Evolutionary conservation across 75 land plant genomes (phyloP).

Genomic region (Larix kaempferi): DNA sequence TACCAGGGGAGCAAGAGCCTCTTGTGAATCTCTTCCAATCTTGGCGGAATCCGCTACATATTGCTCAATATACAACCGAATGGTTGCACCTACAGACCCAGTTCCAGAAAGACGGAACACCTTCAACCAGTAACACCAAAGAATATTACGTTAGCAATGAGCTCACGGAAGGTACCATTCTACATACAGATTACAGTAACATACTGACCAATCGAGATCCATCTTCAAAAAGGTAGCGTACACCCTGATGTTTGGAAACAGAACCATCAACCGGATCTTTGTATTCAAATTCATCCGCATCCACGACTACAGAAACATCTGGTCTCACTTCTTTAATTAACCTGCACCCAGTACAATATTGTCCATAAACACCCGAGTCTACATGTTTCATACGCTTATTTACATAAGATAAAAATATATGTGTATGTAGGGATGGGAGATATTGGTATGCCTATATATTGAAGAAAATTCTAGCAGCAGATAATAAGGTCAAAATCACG

Average conservation of each 20-base stretch:
- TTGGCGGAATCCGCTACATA: constrained; percentile 81
- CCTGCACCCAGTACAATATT: constrained; percentile 31
- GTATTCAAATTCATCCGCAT: constrained; percentile 99
- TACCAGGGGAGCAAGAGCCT: constrained; percentile 94
- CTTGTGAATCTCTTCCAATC: constrained; percentile 83
- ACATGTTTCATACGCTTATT: no score
- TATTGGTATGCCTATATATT: no score
- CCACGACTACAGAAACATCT: constrained; percentile 71
- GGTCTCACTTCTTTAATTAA: constrained; percentile 63
- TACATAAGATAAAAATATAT: no score
- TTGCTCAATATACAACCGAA: constrained; percentile 96
- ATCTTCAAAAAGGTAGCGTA: constrained; percentile 90
- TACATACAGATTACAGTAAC: neutral
- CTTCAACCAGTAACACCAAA: constrained; percentile 28
- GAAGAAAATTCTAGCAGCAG: neutral
- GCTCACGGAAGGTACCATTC: neutral
- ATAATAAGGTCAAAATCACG: neutral
- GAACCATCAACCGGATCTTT: constrained; percentile 99
- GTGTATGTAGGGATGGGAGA: no score
- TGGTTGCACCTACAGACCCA: constrained; percentile 98
- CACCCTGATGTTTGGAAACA: constrained; percentile 95
- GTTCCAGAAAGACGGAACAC: constrained; percentile 99
- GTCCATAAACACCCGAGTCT: neutral
- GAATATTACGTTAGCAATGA: neutral
- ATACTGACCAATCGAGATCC: constrained; percentile 88